Evolutionary conservation across 2,329 filamentous ascomycete species (phyloP).

Genomic region (Tolypocladium ophioglossoides): DNA sequence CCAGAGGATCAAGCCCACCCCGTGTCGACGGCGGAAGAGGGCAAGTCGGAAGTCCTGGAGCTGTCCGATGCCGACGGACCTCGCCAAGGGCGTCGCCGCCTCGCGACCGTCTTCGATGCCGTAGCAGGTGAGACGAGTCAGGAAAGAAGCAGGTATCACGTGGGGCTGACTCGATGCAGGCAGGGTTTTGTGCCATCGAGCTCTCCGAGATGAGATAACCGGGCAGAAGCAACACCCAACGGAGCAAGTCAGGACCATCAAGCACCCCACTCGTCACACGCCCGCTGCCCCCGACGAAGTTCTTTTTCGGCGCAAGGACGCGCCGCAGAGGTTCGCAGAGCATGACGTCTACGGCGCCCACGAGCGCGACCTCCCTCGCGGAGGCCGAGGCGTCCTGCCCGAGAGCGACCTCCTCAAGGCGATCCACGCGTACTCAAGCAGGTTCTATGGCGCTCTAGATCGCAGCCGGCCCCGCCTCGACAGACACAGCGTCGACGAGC

Average conservation of each 20-base stretch:
- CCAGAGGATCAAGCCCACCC: background rate
- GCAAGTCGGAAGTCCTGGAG: background rate
- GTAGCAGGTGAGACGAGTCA: constrained; percentile 46
- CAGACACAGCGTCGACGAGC: constrained; percentile 30
- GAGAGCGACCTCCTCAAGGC: constrained; percentile 59
- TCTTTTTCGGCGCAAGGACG: constrained; percentile 53
- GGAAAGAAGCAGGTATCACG: constrained; percentile 1
- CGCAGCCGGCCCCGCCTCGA: constrained; percentile 8
- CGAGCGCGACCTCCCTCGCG: constrained; percentile 39
- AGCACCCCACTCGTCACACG: constrained; percentile 14
- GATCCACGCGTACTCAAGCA: constrained; percentile 56
- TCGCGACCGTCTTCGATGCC: constrained; percentile 59
- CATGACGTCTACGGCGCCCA: constrained; percentile 61
- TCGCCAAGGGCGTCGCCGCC: constrained; percentile 14
- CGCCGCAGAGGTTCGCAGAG: constrained; percentile 58
- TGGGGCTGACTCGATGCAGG: constrained; percentile 17
- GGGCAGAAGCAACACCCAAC: background rate
- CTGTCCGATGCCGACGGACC: background rate
- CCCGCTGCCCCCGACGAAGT: constrained; percentile 57
- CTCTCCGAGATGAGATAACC: constrained; percentile 9
- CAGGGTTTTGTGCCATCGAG: constrained; percentile 16
- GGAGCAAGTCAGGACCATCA: constrained; percentile 5
- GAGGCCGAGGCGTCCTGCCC: constrained; percentile 43
- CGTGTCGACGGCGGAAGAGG: background rate
- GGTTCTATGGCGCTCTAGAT: constrained; percentile 46